Evolutionary conservation across 306 rosid genomes (phyloP).

Genomic region (Morella rubra): DNA sequence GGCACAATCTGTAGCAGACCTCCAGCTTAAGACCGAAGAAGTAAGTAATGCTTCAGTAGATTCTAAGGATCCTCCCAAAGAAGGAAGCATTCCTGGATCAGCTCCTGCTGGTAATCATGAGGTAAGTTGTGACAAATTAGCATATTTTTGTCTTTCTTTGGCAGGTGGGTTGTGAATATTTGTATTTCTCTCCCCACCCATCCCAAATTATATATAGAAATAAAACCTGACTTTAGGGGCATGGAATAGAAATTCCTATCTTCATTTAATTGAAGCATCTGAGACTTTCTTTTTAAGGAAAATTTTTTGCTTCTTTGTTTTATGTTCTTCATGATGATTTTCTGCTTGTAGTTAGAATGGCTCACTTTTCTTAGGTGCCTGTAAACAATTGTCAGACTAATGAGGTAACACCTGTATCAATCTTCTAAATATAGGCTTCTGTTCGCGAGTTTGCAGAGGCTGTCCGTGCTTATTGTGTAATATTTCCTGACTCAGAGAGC

Average conservation of each 20-base stretch:
- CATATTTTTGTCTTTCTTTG: slow-evolving; percentile 20
- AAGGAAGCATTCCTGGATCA: slow-evolving; percentile 30
- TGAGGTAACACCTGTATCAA: slow-evolving; percentile 1
- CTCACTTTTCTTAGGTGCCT: neutral
- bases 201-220: neutral
- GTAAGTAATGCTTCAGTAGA: slow-evolving; percentile 46
- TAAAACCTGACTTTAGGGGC: neutral
- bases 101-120: slow-evolving; percentile 54
- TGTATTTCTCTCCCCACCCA: slow-evolving; percentile 10
- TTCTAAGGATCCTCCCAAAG: slow-evolving; percentile 31
- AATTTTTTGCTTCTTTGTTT: neutral
- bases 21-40: slow-evolving; percentile 64
- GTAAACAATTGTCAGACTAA: neutral
- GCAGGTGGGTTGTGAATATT: slow-evolving; percentile 11
- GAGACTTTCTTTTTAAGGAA: neutral
- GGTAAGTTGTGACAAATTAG: slow-evolving; percentile 43
- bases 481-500: slow-evolving; percentile 77
- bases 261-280: neutral
- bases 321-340: slow-evolving; percentile 21
- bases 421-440: slow-evolving; percentile 49
- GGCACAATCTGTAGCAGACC: slow-evolving; percentile 68
- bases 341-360: neutral
- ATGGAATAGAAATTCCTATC: neutral
- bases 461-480: slow-evolving; percentile 61
- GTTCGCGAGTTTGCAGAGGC: slow-evolving; percentile 76